Evolutionary conservation across 2,329 filamentous ascomycete species (phyloP).

Genomic region (Aspergillus pseudonomiae): DNA sequence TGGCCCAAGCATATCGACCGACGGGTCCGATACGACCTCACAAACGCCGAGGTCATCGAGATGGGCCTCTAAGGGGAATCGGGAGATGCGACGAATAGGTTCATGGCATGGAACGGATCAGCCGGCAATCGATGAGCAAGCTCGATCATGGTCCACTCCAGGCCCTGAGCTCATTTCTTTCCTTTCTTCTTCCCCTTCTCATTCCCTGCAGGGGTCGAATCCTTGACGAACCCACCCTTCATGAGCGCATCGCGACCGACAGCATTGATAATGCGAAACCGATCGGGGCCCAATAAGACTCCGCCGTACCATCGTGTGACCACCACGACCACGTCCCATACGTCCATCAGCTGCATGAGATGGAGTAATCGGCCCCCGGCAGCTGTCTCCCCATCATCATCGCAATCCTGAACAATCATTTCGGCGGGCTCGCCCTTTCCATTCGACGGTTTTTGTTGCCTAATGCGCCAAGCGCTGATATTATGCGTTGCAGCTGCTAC

Average conservation of each 20-base stretch:
- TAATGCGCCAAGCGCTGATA: constrained; percentile 91
- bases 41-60: constrained; percentile 1
- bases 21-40: not conserved
- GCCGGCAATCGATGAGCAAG: not conserved
- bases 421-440: constrained; percentile 41
- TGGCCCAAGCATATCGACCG: not conserved
- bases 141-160: not conserved
- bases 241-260: constrained; percentile 84
- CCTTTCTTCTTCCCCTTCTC: constrained; percentile 62
- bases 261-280: constrained; percentile 88
- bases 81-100: not conserved
- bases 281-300: constrained; percentile 80
- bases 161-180: constrained; percentile 38
- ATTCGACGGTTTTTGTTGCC: constrained; percentile 33
- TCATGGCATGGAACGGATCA: not conserved
- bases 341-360: constrained; percentile 90
- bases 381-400: constrained; percentile 94
- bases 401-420: constrained; percentile 79
- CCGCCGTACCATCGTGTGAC: constrained; percentile 96
- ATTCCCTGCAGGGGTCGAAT: constrained; percentile 38
- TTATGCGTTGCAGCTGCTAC: constrained; percentile 90
- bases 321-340: constrained; percentile 91
- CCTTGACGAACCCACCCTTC: constrained; percentile 69
- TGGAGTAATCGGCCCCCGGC: constrained; percentile 84
- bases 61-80: not conserved